Conservation (phyloP, 768 basidiomycete species). For the Leucocoprinus birnbaumii region DNA sequence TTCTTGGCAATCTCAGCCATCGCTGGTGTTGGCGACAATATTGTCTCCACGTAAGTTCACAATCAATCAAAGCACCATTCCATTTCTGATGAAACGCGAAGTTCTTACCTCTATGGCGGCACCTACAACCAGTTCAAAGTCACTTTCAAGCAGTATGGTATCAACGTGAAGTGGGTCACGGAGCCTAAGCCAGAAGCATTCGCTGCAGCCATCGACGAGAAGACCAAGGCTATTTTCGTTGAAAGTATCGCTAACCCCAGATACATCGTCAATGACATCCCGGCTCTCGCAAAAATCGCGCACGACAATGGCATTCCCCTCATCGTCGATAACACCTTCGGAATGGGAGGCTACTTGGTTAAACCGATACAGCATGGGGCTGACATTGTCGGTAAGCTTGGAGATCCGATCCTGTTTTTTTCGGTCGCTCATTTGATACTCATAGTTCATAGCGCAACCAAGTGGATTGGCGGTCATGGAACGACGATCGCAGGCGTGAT, state of each 20-base stretch:
- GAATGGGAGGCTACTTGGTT: slow-evolving; percentile 72
- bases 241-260: slow-evolving; percentile 83
- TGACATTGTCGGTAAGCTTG: slow-evolving; percentile 63
- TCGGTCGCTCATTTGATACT: background rate
- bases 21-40: slow-evolving; percentile 70
- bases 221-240: slow-evolving; percentile 74
- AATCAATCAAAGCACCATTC: background rate
- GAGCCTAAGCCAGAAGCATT: slow-evolving; percentile 55
- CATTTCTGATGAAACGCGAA: slow-evolving; percentile 20
- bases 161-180: slow-evolving; percentile 61
- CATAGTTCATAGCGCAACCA: slow-evolving; percentile 72
- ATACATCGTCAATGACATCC: slow-evolving; percentile 63
- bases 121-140: slow-evolving; percentile 80
- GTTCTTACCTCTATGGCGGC: slow-evolving; percentile 67
- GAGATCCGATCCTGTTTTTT: background rate
- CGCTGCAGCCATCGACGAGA: slow-evolving; percentile 66
- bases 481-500: slow-evolving; percentile 78
- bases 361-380: slow-evolving; percentile 73
- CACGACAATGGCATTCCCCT: slow-evolving; percentile 72
- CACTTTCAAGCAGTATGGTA: slow-evolving; percentile 66
- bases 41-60: slow-evolving; percentile 60
- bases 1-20: slow-evolving; percentile 66
- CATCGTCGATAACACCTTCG: slow-evolving; percentile 81
- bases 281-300: slow-evolving; percentile 72
- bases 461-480: slow-evolving; percentile 85